Percentiles rank a stretch among this genome's conserved stretches.
Evolutionary conservation across 108 stramenopile genomes (phyloP).

Genomic region (Chaetoceros tenuissimus): DNA sequence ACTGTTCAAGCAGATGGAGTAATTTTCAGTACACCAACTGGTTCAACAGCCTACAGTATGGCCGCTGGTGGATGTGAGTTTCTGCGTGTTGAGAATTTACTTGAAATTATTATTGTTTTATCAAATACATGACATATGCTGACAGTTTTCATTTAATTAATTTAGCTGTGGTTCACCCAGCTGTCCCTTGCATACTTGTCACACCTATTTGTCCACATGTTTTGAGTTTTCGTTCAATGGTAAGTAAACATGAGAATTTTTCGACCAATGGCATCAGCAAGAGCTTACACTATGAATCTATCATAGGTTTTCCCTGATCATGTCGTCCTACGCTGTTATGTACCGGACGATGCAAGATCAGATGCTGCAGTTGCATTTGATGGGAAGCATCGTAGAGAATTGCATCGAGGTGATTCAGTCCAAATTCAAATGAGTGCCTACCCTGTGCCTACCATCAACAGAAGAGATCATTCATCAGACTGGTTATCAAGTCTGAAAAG

Average conservation of each 20-base stretch:
- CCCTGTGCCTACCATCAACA: conserved; percentile 85
- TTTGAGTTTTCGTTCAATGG: conserved; percentile 88
- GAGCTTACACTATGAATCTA: no score
- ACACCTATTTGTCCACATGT: conserved; percentile 97
- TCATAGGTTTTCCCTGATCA: conserved; percentile 97
- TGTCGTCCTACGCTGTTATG: conserved; percentile 72
- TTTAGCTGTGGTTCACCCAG: conserved; percentile 97
- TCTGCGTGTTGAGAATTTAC: no score
- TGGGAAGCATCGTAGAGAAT: conserved; percentile 75
- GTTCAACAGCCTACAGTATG: conserved; percentile 94
- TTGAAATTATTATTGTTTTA: no score
- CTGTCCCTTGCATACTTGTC: conserved; percentile 89
- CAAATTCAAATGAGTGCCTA: conserved; percentile 83
- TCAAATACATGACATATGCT: no score
- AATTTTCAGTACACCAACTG: conserved; percentile 93
- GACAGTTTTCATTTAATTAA: no score
- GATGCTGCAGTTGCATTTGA: conserved; percentile 90
- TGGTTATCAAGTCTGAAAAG: conserved; percentile 75
- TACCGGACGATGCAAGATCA: conserved; percentile 82
- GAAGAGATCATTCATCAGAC: conserved; percentile 81
- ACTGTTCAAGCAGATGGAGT: conserved; percentile 96
- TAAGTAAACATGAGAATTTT: no score
- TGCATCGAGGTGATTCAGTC: conserved; percentile 86
- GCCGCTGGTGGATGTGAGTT: conserved; percentile 93
- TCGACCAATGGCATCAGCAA: no score